Conservation (phyloP, 139 green algal species). For the Bryopsis sp. region DNA sequence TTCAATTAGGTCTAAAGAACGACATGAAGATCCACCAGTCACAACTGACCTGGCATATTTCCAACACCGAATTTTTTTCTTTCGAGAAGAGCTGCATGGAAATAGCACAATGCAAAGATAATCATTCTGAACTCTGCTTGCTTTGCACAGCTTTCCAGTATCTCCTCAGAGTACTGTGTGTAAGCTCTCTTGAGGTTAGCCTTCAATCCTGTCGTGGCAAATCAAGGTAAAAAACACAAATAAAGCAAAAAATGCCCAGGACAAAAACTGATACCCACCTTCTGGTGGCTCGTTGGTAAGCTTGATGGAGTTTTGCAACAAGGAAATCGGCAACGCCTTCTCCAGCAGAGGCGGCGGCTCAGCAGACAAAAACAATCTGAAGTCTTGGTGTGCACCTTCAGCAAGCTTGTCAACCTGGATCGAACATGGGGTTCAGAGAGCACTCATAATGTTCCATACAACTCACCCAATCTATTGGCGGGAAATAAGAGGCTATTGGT, state of each 20-base stretch:
- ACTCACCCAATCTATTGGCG: background rate
- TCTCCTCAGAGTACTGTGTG: slow-evolving; percentile 73
- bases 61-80: slow-evolving; percentile 92
- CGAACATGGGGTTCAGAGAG: background rate
- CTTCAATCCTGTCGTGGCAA: no score
- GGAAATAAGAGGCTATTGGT: background rate
- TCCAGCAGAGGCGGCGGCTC: slow-evolving; percentile 80
- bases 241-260: no score
- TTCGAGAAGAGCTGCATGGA: slow-evolving; percentile 81
- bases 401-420: slow-evolving; percentile 66
- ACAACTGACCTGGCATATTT: slow-evolving; percentile 77
- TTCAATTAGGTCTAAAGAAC: background rate
- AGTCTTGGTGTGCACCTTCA: slow-evolving; percentile 72
- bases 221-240: no score
- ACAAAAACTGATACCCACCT: no score
- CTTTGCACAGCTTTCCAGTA: slow-evolving; percentile 76
- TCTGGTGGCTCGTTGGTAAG: slow-evolving; percentile 88
- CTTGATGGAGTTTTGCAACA: slow-evolving; percentile 88
- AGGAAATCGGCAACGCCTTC: slow-evolving; percentile 64
- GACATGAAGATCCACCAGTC: no score
- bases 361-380: slow-evolving; percentile 85
- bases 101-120: slow-evolving; percentile 85
- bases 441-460: background rate
- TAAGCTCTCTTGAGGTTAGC: slow-evolving; percentile 46
- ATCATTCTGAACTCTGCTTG: slow-evolving; percentile 76